Evolutionary conservation across 2,329 filamentous ascomycete species (phyloP).

Genomic region (Aureobasidium sp.): DNA sequence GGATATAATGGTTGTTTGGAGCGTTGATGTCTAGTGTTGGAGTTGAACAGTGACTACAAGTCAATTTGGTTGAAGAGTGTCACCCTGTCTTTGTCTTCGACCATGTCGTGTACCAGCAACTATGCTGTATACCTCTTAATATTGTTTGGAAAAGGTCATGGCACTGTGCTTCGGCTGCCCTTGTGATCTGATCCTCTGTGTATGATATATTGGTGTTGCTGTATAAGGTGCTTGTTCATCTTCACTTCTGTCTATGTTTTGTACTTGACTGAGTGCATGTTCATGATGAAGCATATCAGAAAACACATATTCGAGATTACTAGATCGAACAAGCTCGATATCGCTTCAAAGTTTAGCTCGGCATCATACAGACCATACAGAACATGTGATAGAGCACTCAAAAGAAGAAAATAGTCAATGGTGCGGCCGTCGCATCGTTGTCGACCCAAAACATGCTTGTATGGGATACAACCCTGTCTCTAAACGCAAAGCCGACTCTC

Average conservation of each 20-base stretch:
- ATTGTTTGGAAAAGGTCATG: too few relatives aligned
- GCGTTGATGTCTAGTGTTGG: too few relatives aligned
- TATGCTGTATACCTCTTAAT: not conserved
- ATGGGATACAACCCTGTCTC: not conserved
- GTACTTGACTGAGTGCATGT: not conserved
- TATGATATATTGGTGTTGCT: not conserved
- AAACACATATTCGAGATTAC: not conserved
- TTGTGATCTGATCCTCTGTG: not conserved
- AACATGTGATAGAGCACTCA: not conserved
- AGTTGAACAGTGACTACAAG: not conserved
- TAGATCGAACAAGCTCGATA: not conserved
- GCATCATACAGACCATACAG: not conserved
- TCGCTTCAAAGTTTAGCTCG: too few relatives aligned
- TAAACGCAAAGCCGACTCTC: not conserved
- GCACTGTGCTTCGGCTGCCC: not conserved
- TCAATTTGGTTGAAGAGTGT: not conserved
- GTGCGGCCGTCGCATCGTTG: not conserved
- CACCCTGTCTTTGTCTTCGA: not conserved
- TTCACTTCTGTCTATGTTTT: not conserved
- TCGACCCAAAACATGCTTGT: not conserved
- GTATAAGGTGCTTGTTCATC: not conserved
- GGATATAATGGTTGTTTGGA: too few relatives aligned
- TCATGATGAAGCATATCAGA: not conserved
- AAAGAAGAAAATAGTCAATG: not conserved
- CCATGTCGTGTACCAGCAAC: not conserved